phyloP scores from a whole-genome alignment of 352 stramenopile species.

The Phytophthora rubi region DNA sequence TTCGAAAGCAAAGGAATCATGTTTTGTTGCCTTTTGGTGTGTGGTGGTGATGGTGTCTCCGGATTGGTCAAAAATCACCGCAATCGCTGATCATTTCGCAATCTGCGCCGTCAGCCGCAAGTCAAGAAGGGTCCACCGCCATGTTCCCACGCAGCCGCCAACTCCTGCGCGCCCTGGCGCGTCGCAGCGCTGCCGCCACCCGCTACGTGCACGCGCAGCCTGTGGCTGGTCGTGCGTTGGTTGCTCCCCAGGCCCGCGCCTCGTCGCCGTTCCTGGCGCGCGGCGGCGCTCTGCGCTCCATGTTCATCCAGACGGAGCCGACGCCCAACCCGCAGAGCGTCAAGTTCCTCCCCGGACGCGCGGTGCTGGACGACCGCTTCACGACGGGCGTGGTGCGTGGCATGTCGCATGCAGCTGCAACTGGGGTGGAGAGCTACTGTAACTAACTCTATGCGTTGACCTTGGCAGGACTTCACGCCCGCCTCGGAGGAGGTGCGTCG shows the following conservation, averaged over 20 bases:
- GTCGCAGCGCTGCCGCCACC: constrained; percentile 19
- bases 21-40: constrained; percentile 3
- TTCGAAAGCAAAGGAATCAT: too few relatives aligned
- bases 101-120: constrained; percentile 19
- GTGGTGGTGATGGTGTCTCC: too few relatives aligned
- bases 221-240: background rate
- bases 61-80: constrained; percentile 11
- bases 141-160: constrained; percentile 41
- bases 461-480: constrained; percentile 80
- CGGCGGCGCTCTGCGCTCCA: constrained; percentile 71
- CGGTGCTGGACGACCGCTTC: constrained; percentile 91
- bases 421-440: too few relatives aligned
- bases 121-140: constrained; percentile 5
- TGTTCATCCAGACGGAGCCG: constrained; percentile 99
- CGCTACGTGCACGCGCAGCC: constrained; percentile 27
- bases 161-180: constrained; percentile 36
- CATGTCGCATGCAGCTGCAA: background rate
- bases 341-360: constrained; percentile 96
- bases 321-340: constrained; percentile 98
- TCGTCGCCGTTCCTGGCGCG: constrained; percentile 38
- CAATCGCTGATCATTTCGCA: constrained; percentile 20
- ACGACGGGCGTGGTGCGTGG: constrained; percentile 68
- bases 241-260: background rate
- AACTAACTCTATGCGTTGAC: background rate
- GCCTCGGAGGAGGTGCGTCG: constrained; percentile 86